These are phyloP conservation scores for Exserohilum turcica DNA, from an alignment of 2,329 filamentous ascomycete genomes.

Conservation along the genomic window DNA sequence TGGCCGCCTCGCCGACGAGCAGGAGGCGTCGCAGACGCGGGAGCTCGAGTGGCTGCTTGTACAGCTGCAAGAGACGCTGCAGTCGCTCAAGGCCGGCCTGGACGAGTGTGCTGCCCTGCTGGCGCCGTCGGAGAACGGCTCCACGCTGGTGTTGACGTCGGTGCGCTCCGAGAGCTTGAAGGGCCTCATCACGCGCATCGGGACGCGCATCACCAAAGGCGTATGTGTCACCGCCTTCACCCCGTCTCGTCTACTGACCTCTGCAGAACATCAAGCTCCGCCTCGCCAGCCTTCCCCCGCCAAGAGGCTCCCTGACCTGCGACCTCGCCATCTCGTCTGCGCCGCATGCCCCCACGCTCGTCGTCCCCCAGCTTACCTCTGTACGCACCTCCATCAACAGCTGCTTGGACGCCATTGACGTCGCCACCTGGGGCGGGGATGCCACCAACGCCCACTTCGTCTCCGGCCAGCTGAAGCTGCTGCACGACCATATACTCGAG, in stretches of 20 bases:
- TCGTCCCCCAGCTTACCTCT: constrained; percentile 71
- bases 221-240: constrained; percentile 56
- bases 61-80: constrained; percentile 65
- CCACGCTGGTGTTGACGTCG: constrained; percentile 87
- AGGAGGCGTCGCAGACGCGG: constrained; percentile 58
- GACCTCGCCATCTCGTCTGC: constrained; percentile 59
- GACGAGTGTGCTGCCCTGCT: constrained; percentile 89
- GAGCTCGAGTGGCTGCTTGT: constrained; percentile 69
- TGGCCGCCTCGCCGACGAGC: constrained; percentile 57
- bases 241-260: background rate
- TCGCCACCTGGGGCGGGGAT: constrained; percentile 75
- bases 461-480: constrained; percentile 61
- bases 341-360: constrained; percentile 61
- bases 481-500: constrained; percentile 66
- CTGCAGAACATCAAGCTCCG: constrained; percentile 74
- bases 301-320: constrained; percentile 57
- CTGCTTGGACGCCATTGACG: constrained; percentile 79
- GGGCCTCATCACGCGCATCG: constrained; percentile 86
- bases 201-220: constrained; percentile 89
- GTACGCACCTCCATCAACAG: constrained; percentile 80
- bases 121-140: constrained; percentile 81
- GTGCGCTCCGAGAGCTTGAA: constrained; percentile 88
- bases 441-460: constrained; percentile 63
- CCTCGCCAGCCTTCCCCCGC: constrained; percentile 68
- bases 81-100: constrained; percentile 70